These are phyloP conservation scores for Misopates orontium DNA, from an alignment of 257 asterid genomes.

Conservation along the genomic window DNA sequence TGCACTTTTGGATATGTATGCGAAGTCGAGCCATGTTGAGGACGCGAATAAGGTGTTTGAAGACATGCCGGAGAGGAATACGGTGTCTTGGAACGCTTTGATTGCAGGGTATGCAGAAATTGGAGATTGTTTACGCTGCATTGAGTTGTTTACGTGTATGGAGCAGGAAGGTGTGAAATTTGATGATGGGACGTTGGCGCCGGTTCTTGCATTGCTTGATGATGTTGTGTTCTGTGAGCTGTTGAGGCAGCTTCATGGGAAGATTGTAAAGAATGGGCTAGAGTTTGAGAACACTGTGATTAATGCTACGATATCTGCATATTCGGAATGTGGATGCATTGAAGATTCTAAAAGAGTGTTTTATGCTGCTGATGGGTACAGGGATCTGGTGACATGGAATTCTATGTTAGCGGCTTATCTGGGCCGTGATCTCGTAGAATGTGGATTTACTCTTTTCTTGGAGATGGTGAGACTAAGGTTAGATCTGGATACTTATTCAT, in stretches of 20 bases:
- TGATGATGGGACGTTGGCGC: conserved; percentile 83
- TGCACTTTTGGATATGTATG: conserved; percentile 79
- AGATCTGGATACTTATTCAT: conserved; percentile 68
- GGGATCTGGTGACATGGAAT: conserved; percentile 82
- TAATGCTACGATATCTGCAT: conserved; percentile 71
- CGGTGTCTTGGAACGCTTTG: conserved; percentile 82
- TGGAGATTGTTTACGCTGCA: conserved; percentile 43
- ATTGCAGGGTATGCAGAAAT: conserved; percentile 70
- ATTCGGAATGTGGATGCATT: conserved; percentile 62
- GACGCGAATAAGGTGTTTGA: conserved; percentile 60
- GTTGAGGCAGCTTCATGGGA: conserved; percentile 70
- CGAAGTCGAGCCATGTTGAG: conserved; percentile 56
- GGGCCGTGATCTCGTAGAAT: conserved; percentile 40
- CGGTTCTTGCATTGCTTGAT: conserved; percentile 63
- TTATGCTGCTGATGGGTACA: conserved; percentile 42
- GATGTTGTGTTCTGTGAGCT: conserved; percentile 38
- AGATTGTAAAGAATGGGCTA: conserved; percentile 61
- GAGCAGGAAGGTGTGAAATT: conserved; percentile 50
- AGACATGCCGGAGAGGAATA: conserved; percentile 20
- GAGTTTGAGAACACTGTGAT: conserved; percentile 57
- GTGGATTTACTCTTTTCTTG: conserved; percentile 56
- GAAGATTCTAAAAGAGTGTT: conserved; percentile 55
- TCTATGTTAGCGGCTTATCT: conserved; percentile 76
- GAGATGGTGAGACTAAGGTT: conserved; percentile 58
- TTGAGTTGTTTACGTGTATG: conserved; percentile 56